phyloP scores from a whole-genome alignment of 345 rosid genomes.

The Brassica rapa region DNA sequence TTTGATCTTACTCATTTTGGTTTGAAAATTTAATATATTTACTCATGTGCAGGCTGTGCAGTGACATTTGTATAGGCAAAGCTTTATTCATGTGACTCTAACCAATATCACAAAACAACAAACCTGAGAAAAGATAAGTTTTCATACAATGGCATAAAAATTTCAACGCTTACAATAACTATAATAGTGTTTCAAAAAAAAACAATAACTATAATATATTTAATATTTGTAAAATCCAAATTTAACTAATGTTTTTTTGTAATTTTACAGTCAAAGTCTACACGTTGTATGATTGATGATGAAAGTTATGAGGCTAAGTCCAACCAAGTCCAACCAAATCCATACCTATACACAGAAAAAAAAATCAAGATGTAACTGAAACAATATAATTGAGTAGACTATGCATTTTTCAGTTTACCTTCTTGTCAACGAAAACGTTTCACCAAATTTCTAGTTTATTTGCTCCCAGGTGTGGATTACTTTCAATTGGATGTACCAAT shows the following conservation, averaged over 20 bases:
- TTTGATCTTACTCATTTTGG: no score
- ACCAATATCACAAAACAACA: neutral
- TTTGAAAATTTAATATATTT: no score
- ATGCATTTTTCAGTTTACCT: neutral
- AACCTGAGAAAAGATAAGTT: neutral
- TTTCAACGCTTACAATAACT: neutral
- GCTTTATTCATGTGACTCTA: neutral
- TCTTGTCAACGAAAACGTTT: neutral
- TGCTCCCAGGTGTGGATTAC: neutral
- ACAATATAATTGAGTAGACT: neutral
- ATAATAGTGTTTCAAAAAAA: no score
- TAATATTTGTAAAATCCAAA: neutral
- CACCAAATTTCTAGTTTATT: neutral
- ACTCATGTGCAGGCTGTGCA: neutral
- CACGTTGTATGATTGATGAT: neutral
- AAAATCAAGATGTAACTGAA: neutral
- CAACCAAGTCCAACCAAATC: neutral
- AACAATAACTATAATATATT: no score
- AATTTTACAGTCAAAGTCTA: neutral
- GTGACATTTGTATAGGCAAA: neutral
- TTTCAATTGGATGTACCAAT: neutral
- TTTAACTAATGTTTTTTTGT: no score
- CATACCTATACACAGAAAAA: neutral
- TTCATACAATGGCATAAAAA: neutral
- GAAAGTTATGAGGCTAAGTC: neutral